Evolutionary conservation across 495 filamentous ascomycete genomes (phyloP).

Genomic region (Thozetella sp.): DNA sequence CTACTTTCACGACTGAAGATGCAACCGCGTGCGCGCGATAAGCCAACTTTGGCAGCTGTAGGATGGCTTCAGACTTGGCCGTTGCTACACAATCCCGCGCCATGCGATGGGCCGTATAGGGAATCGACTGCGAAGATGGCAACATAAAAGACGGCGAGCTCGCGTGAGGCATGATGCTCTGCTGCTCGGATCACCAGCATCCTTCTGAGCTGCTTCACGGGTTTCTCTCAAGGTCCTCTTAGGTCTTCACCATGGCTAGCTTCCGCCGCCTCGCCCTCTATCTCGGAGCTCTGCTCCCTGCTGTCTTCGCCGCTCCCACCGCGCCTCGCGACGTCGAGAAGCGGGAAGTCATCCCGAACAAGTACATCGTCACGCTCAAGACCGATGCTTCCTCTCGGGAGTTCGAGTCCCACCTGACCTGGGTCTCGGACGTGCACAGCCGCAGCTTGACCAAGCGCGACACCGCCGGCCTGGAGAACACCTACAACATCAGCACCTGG

Average conservation of each 20-base stretch:
- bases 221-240: too few species aligned
- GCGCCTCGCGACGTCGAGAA: constrained; percentile 13
- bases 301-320: constrained; percentile 26
- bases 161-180: too few species aligned
- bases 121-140: too few species aligned
- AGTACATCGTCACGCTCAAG: constrained; percentile 2
- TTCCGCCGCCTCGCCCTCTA: constrained; percentile 30
- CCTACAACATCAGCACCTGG: constrained; percentile 29
- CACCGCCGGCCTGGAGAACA: constrained; percentile 26
- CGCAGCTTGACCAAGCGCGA: constrained; percentile 38
- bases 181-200: too few species aligned
- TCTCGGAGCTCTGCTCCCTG: constrained; percentile 31
- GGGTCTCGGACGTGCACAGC: constrained; percentile 31
- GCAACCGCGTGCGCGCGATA: too few species aligned
- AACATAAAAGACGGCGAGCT: too few species aligned
- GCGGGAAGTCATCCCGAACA: constrained; percentile 7
- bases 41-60: too few species aligned
- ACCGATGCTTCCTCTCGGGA: constrained; percentile 12
- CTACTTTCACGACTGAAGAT: too few species aligned
- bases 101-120: too few species aligned
- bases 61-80: too few species aligned
- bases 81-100: too few species aligned
- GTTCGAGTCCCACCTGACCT: constrained; percentile 33
- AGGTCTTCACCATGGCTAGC: constrained; percentile 24
- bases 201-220: too few species aligned